Evolutionary conservation across 495 filamentous ascomycete species (phyloP), one percentile per base, ranked within the genome.

Genomic region (Friedmanniomyces endolithicus): DNA sequence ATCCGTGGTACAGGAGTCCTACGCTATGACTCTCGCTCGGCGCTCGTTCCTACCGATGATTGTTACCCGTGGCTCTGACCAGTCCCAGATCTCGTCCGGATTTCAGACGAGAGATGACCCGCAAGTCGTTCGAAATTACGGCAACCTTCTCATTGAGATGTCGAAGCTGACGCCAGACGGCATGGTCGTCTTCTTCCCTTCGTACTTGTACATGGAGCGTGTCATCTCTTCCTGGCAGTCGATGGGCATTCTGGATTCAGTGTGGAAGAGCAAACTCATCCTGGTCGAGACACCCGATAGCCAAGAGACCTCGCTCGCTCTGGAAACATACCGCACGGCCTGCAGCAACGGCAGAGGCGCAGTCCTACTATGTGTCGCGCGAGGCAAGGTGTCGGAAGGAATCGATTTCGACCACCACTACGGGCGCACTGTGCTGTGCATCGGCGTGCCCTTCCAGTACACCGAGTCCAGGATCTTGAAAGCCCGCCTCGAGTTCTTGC

Each of bases 351-450:
- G 94, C 25, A 78, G 94, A 43, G 94, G 94, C 47, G 94, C 94
- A 2, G 82, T 97, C 29, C 73, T 99, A 40, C 80, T 96, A 6
- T 96, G 88, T 67, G 90, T 96, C 67, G 92, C 89, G 7, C 87
- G 94, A 65, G 94, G 94, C 11, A 99, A 99, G 67, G 94, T 99
- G 1, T 87, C 82, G 1, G 94, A 99, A 63, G 94, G 94, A 41
- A 96, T 99, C 51, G 94, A 99, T 78, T 99, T 99, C 63, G 94
- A 99, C 66, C 92, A 99, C 63, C 90, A 99, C 60, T 99, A 96
- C 68, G 94, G 94, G 16, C 87, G 94, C 55, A 92, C 90, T 1
- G 94, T 99, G 73, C 65, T 99, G 11, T 95, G 88, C 69, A 95
- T 99, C 55, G 92, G 94, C 60, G 90, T 96, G 3, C 94, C 94